A percentile compares a stretch with the other conserved stretches of the same genome.
These are phyloP conservation scores for Polygonum aviculare DNA, from an alignment of 148 eudicot species.

Conservation along the genomic window DNA sequence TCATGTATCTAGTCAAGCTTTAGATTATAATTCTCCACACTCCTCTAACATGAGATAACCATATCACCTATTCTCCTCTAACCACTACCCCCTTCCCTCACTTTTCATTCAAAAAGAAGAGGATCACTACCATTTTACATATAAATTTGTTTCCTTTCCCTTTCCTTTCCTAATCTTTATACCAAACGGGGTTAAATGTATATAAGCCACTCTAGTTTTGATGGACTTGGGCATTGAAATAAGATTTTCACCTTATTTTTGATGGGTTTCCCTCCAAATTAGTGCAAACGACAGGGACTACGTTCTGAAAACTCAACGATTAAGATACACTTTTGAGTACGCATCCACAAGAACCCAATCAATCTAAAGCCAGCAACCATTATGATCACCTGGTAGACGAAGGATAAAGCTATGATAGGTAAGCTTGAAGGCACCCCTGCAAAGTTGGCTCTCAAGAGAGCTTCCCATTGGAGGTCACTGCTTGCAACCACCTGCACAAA, in stretches of 20 bases:
- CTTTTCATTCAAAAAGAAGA: too few species aligned
- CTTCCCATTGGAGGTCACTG: constrained; percentile 76
- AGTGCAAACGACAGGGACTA: constrained; percentile 94
- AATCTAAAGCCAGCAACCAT: neutral
- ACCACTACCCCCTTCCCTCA: too few species aligned
- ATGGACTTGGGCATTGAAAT: neutral
- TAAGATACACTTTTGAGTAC: neutral
- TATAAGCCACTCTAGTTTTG: neutral
- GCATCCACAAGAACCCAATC: neutral
- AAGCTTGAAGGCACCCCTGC: constrained; percentile 80
- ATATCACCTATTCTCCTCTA: too few species aligned
- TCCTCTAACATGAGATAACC: too few species aligned
- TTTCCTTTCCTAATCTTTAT: too few species aligned
- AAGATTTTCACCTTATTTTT: constrained; percentile 71
- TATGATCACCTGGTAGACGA: constrained; percentile 72
- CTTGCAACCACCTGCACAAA: constrained; percentile 63
- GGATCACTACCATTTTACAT: too few species aligned
- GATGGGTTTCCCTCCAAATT: constrained; percentile 77
- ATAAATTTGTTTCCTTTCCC: too few species aligned
- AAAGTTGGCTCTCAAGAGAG: constrained; percentile 74
- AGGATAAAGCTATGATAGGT: constrained; percentile 83
- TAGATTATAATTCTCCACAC: too few species aligned
- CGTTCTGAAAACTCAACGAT: constrained; percentile 46
- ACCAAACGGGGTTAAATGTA: too few species aligned
- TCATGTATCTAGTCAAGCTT: too few species aligned